Evolutionary conservation across 805 yeast species (phyloP), one percentile per base, ranked within the genome.

Genomic region (Yamadazyma tumulicola): DNA sequence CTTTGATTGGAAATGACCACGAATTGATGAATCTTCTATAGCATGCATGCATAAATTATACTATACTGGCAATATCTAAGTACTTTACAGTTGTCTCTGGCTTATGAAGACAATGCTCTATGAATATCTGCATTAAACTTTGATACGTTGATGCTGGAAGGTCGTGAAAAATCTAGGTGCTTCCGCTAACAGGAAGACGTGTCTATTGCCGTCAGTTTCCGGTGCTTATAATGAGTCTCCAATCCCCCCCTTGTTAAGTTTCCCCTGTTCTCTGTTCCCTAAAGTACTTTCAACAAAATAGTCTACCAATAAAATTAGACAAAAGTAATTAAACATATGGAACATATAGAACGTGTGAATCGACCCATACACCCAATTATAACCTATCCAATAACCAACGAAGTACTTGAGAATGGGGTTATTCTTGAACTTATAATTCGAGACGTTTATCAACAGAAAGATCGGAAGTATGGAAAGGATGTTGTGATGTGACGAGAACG

Each of bases 401-500:
- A 45, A 41, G 8, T 5, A 7, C n/a, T 15, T 15, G n/a, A 32
- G n/a, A 40, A 22, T 17, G 16, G 30, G 14, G 23, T 26, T 25
- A 4, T 25, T 12, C 12, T 29, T 35, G 16, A 21, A 14, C 32
- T 26, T 24, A 13, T 22, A 32, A 19, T 33, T 20, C 22, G 31
- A 25, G 16, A 32, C 22, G 29, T 15, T 36, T 17, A 36, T 51
- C 32, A 35, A 25, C 1, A 55, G 34, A 7, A 87, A 67, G 2
- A 84, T 77, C 0, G 96, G 95, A 10, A 81, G 60, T 16, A 88
- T 74, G 0, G 95, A 83, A 34, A 88, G 56, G 26, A 85, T 64
- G 51, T 86, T 88, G 54, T 89, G 95, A 54, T 87, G 95, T 0
- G 95, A 82, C 5, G 85, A 75, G 51, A 87, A 87, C 12, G 95